Percentiles rank a stretch among this genome's conserved stretches.
phyloP scores from a whole-genome alignment of 176 grass and related monocot species.

The Aegilops bicornis region DNA sequence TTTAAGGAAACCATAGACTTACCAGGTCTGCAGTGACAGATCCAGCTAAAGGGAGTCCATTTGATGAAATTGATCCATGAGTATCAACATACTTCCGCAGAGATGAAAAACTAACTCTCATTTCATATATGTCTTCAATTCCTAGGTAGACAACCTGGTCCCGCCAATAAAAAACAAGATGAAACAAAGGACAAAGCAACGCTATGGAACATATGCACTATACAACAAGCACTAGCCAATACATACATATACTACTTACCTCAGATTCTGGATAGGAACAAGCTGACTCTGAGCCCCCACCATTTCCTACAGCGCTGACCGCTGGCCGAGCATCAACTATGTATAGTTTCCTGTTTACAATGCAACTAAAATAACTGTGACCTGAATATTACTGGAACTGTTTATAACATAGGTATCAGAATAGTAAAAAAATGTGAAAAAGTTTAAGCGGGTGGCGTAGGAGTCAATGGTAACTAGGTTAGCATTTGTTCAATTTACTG shows the following conservation, averaged over 20 bases:
- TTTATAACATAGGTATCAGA: not conserved
- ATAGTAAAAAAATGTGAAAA: not conserved
- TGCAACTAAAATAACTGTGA: constrained; percentile 22
- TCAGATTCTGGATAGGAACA: constrained; percentile 83
- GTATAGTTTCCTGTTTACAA: constrained; percentile 78
- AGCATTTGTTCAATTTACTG: not conserved
- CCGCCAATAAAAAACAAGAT: constrained; percentile 26
- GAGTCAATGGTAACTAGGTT: not conserved
- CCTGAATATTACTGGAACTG: not conserved
- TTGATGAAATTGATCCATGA: constrained; percentile 72
- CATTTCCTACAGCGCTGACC: constrained; percentile 48
- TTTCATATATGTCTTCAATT: constrained; percentile 88
- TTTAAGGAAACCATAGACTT: not conserved
- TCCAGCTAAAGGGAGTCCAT: constrained; percentile 67
- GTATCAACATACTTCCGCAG: constrained; percentile 87
- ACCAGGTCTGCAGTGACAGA: constrained; percentile 30
- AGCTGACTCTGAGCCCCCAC: constrained; percentile 84
- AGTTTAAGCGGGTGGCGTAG: not conserved
- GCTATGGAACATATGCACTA: not conserved
- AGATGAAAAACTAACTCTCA: constrained; percentile 82
- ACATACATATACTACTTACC: constrained; percentile 33
- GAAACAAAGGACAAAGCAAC: not conserved
- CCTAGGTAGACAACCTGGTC: constrained; percentile 72
- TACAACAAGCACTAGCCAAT: not conserved
- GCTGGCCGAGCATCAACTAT: constrained; percentile 89